Evolutionary conservation across 2,329 filamentous ascomycete species (phyloP).

Genomic region (Hypoxylon sp.): DNA sequence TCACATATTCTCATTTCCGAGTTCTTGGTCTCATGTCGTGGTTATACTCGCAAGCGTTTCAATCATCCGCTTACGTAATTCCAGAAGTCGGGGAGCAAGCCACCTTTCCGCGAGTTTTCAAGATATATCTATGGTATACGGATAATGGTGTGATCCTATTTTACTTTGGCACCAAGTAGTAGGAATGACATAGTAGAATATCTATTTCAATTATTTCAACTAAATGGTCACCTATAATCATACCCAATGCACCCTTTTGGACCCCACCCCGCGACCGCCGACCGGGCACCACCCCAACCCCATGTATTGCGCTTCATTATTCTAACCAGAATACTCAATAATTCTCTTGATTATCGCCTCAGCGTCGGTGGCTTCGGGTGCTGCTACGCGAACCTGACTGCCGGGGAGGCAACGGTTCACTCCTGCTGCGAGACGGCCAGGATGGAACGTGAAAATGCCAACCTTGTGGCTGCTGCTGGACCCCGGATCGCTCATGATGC

Average conservation of each 20-base stretch:
- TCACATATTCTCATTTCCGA: background rate
- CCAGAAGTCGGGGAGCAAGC: background rate
- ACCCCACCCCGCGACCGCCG: too few species aligned
- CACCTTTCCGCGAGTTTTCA: background rate
- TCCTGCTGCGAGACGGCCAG: background rate
- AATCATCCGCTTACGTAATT: background rate
- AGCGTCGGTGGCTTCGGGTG: background rate
- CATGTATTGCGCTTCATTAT: background rate
- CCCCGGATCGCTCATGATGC: background rate
- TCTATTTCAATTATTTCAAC: slow-evolving; percentile 1
- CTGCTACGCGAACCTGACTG: slow-evolving; percentile 2
- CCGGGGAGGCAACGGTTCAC: background rate
- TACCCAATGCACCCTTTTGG: background rate
- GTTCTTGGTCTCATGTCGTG: background rate
- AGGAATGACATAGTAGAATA: background rate
- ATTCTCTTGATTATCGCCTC: background rate
- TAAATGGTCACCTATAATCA: background rate
- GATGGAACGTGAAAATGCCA: too few species aligned
- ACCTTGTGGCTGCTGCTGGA: background rate
- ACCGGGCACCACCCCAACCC: background rate
- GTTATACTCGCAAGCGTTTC: background rate
- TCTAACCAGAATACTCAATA: background rate
- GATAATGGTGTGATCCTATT: background rate
- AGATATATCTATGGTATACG: background rate
- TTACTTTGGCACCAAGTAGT: background rate